Evolutionary conservation across 2,329 filamentous ascomycete species (phyloP), one percentile per base, ranked within the genome.

Genomic region (Aureobasidium sp.): DNA sequence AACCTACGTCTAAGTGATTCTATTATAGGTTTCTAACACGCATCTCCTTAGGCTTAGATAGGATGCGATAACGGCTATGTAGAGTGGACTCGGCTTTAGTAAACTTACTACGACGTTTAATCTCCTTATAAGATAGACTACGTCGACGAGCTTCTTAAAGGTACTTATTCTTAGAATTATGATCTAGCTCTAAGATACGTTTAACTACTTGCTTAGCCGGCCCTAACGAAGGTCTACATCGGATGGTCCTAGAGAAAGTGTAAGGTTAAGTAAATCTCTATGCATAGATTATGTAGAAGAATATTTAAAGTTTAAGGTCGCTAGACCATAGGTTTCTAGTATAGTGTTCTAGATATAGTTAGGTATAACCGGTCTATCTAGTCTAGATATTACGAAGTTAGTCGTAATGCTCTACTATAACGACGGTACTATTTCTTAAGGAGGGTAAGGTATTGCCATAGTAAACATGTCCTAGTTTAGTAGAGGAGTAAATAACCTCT

Each of bases 41-140:
- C 60, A 83, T 77, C 35, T 79, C 76, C 65, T 83, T 83, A 13
- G 74, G 72, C 74, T 89, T 89, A 7, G 83, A 88, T 66, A 90
- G 71, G 2, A 80, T 83, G 5, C 88, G 78, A 65, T 81, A 84
- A 0, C 87, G 80, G 0, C 88, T 88, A 15, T 88, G 80, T 38
- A 92, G 76, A 0, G 88, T 91, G 13, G 86, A 88, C 72, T 89
- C 87, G 1, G 86, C 84, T 66, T 88, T 84, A 0, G 69, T 72
- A 64, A 85, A 86, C 1, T 76, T 73, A 15, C 84, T 82, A 19
- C 73, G 67, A 6, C 69, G 66, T 38, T 80, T 80, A 66, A 89
- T 89, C 61, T 87, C 78, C 58, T 79, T 81, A 72, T 89, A 90
- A 0, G 84, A 83, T 74, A 82, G 74, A 2, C 85, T 85, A 1